Evolutionary conservation across 2,329 filamentous ascomycete species (phyloP).

Genomic region (Ophiostoma australiae): DNA sequence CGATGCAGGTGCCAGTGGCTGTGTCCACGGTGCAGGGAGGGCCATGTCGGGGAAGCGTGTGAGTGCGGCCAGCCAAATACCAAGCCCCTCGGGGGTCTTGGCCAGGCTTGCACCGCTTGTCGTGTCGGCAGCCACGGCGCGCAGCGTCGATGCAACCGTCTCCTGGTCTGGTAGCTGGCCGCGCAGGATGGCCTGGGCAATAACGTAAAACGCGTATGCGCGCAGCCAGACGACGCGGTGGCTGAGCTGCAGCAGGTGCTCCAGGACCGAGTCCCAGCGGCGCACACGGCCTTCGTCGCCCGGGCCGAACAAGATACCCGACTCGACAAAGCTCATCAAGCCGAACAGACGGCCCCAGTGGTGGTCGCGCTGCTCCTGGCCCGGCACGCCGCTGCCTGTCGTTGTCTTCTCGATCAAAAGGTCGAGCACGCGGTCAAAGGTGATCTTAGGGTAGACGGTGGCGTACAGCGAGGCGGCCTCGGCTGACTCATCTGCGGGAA

Average conservation of each 20-base stretch:
- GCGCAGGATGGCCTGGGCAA: constrained; percentile 63
- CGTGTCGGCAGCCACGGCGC: constrained; percentile 52
- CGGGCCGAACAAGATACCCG: constrained; percentile 60
- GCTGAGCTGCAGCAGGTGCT: constrained; percentile 67
- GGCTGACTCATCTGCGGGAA: background rate
- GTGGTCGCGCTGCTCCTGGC: constrained; percentile 79
- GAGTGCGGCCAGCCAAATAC: constrained; percentile 73
- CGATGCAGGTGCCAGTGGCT: constrained; percentile 68
- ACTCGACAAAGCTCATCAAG: constrained; percentile 77
- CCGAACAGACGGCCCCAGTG: constrained; percentile 83
- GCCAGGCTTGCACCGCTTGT: constrained; percentile 49
- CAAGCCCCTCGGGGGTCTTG: constrained; percentile 81
- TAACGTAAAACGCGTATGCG: constrained; percentile 78
- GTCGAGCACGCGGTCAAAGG: constrained; percentile 51
- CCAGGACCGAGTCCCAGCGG: constrained; percentile 64
- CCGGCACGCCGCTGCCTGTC: constrained; percentile 48
- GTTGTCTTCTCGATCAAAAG: constrained; percentile 54
- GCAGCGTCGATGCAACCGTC: constrained; percentile 54
- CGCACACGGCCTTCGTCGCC: constrained; percentile 16
- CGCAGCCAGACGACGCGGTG: constrained; percentile 83
- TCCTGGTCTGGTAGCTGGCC: constrained; percentile 53
- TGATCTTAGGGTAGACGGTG: constrained; percentile 48
- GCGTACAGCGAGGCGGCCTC: constrained; percentile 29
- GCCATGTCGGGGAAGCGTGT: constrained; percentile 59
- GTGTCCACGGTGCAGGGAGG: constrained; percentile 70